Percentiles rank a stretch among this genome's conserved stretches.
These are phyloP conservation scores for Collybia sp. DNA, from an alignment of 768 basidiomycete species.

Conservation along the genomic window DNA sequence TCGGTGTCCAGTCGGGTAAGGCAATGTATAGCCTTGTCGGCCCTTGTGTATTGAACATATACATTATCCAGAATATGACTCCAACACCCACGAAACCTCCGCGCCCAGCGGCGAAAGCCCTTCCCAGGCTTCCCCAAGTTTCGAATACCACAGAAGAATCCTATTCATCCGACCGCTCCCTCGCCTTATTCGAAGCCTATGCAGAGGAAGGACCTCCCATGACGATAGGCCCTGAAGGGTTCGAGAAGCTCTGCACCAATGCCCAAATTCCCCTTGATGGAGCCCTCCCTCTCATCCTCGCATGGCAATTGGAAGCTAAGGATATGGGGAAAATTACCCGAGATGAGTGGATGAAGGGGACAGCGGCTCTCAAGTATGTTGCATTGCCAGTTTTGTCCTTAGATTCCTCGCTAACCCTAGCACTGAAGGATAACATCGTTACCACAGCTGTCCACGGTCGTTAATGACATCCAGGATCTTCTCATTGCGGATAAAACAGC, in stretches of 20 bases:
- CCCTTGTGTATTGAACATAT: not conserved
- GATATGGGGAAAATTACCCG: conserved; percentile 72
- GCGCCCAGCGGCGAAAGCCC: conserved; percentile 11
- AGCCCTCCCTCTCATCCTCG: conserved; percentile 62
- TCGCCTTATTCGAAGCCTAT: conserved; percentile 56
- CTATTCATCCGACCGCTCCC: conserved; percentile 48
- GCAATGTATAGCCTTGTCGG: conserved; percentile 7
- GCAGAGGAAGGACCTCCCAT: conserved; percentile 49
- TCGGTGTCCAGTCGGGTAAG: conserved; percentile 21
- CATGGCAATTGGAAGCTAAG: conserved; percentile 67
- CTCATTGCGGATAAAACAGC: conserved; percentile 48
- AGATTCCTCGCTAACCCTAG: conserved; percentile 1
- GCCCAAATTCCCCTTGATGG: conserved; percentile 73
- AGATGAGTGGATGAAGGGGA: conserved; percentile 68
- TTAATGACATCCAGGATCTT: conserved; percentile 62
- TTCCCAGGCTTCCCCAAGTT: conserved; percentile 14
- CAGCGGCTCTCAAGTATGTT: conserved; percentile 31
- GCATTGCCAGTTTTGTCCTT: not conserved
- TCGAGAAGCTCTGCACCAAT: conserved; percentile 66
- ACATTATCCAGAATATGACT: conserved; percentile 4
- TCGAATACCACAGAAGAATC: conserved; percentile 22
- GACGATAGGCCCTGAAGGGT: conserved; percentile 68
- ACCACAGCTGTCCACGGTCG: conserved; percentile 38
- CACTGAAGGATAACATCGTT: conserved; percentile 37
- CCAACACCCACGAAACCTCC: conserved; percentile 4